These are phyloP conservation scores for Macrocybe gigantea DNA, from an alignment of 768 basidiomycete species.

Conservation along the genomic window DNA sequence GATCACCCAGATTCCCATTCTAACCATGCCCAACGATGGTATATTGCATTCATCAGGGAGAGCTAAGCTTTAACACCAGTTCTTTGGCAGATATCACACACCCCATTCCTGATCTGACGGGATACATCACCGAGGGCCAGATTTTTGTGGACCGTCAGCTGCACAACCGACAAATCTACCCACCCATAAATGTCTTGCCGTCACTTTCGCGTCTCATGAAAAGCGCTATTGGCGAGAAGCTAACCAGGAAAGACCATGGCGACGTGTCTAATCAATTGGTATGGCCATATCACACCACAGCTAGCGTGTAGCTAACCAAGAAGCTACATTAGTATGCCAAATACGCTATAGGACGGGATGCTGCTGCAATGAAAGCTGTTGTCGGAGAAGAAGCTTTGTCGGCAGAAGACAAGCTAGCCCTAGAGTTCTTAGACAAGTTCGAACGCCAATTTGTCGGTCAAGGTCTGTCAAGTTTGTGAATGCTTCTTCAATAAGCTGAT, in stretches of 20 bases:
- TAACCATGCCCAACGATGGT: constrained; percentile 99
- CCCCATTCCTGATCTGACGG: constrained; percentile 98
- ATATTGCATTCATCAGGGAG: constrained; percentile 22
- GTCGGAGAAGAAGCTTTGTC: constrained; percentile 98
- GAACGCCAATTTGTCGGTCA: constrained; percentile 97
- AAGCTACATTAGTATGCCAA: constrained; percentile 72
- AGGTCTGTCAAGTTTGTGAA: constrained; percentile 41
- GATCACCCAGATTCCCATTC: constrained; percentile 98
- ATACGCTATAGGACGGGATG: constrained; percentile 96
- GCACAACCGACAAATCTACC: constrained; percentile 96
- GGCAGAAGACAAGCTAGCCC: constrained; percentile 89
- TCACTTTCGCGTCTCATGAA: constrained; percentile 99
- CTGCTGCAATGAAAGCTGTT: constrained; percentile 98
- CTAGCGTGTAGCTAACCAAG: constrained; percentile 1
- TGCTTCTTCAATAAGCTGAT: constrained; percentile 6
- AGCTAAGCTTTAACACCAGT: constrained; percentile 9
- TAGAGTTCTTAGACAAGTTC: constrained; percentile 98
- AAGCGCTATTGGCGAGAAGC: constrained; percentile 95
- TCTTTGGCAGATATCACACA: constrained; percentile 88
- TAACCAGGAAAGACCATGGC: constrained; percentile 97
- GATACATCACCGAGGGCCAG: constrained; percentile 99
- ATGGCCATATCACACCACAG: constrained; percentile 21
- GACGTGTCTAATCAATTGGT: constrained; percentile 99
- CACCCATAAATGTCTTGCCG: constrained; percentile 98
- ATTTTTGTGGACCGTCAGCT: constrained; percentile 98